Evolutionary conservation across 305 asterid species (phyloP).

Genomic region (Fraxinus sp.): DNA sequence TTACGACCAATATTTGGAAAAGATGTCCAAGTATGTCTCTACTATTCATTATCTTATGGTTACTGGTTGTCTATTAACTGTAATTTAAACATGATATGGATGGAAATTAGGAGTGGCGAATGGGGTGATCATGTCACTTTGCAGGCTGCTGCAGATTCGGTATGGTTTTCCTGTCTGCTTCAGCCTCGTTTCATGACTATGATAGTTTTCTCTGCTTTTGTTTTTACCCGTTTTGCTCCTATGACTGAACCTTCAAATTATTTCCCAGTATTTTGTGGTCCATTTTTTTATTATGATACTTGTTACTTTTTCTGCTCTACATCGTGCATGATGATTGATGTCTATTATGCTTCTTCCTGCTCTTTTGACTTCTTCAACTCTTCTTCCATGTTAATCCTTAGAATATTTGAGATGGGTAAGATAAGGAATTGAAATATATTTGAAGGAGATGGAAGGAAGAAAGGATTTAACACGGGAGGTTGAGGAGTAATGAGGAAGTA

Average conservation of each 20-base stretch:
- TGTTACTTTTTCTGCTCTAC: background rate
- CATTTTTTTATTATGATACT: background rate
- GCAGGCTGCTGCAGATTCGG: conserved; percentile 96
- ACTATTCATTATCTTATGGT: conserved; percentile 19
- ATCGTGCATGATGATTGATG: background rate
- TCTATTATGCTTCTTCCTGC: too few species aligned
- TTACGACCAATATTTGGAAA: conserved; percentile 61
- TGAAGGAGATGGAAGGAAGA: background rate
- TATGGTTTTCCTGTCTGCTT: conserved; percentile 28
- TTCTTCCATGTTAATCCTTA: background rate
- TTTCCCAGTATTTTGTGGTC: background rate
- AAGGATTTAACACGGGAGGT: background rate
- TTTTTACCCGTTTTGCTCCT: background rate
- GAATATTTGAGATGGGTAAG: background rate
- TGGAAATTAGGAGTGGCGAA: conserved; percentile 64
- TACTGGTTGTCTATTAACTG: conserved; percentile 20
- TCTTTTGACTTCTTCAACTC: too few species aligned
- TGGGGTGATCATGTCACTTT: conserved; percentile 98
- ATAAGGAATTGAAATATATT: background rate
- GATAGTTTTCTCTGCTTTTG: background rate
- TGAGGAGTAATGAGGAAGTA: background rate
- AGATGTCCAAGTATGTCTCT: conserved; percentile 71
- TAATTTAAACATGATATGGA: conserved; percentile 24
- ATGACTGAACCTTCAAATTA: background rate
- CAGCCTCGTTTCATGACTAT: background rate